Evolutionary conservation across 257 asterid species (phyloP).

Genomic region (Solanum appendiculatum): DNA sequence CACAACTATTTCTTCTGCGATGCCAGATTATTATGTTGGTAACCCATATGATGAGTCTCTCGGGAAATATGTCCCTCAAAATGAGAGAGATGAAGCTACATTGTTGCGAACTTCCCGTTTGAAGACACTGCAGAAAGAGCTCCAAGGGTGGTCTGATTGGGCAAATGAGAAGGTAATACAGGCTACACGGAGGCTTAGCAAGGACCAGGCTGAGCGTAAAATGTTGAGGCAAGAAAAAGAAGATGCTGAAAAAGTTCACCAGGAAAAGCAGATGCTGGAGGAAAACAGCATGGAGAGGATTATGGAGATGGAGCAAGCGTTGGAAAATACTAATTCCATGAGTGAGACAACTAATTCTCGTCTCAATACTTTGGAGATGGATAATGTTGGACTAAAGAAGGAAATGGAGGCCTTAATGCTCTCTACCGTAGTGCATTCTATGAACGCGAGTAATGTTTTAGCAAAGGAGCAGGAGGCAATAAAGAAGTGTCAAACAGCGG

Average conservation of each 20-base stretch:
- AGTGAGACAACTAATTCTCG: slow-evolving; percentile 26
- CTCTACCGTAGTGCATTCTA: slow-evolving; percentile 14
- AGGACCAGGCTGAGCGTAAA: slow-evolving; percentile 56
- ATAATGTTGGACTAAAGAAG: slow-evolving; percentile 29
- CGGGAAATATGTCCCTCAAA: slow-evolving; percentile 32
- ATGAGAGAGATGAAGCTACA: slow-evolving; percentile 41
- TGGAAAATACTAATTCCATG: slow-evolving; percentile 34
- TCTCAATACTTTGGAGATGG: slow-evolving; percentile 32
- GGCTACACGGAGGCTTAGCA: slow-evolving; percentile 51
- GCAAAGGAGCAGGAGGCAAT: slow-evolving; percentile 40
- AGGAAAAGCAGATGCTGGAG: slow-evolving; percentile 50
- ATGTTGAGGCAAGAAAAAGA: slow-evolving; percentile 61
- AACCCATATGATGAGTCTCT: slow-evolving; percentile 44
- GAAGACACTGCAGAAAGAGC: slow-evolving; percentile 36
- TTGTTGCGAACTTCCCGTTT: slow-evolving; percentile 24
- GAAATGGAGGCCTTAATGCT: slow-evolving; percentile 35
- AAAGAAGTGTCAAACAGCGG: slow-evolving; percentile 34
- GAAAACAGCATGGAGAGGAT: slow-evolving; percentile 48
- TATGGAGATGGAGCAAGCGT: slow-evolving; percentile 51
- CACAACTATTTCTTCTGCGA: slow-evolving; percentile 10
- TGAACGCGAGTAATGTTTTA: slow-evolving; percentile 28
- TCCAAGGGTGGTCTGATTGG: slow-evolving; percentile 58
- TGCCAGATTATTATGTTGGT: slow-evolving; percentile 26
- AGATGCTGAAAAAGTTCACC: slow-evolving; percentile 37
- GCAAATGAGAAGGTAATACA: slow-evolving; percentile 64